phyloP scores from a whole-genome alignment of 2,329 filamentous ascomycete species.

The Fusarium torreyae region DNA sequence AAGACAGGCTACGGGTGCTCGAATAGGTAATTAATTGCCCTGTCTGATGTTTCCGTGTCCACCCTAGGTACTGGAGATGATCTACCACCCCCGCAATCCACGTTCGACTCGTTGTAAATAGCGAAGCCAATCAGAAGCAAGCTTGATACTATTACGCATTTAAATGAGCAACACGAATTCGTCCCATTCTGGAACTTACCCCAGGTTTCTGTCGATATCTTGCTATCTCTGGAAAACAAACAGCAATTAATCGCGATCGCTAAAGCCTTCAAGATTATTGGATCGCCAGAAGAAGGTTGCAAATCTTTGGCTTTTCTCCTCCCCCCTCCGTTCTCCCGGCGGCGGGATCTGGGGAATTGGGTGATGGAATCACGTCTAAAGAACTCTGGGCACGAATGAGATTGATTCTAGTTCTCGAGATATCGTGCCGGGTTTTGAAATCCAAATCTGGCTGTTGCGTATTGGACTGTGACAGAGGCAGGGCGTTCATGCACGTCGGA shows the following conservation, averaged over 20 bases:
- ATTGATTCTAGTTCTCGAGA: conserved; percentile 30
- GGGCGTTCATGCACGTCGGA: conserved; percentile 19
- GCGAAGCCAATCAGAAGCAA: conserved; percentile 30
- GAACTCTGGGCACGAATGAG: conserved; percentile 46
- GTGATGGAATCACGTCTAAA: conserved; percentile 46
- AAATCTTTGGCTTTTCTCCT: conserved; percentile 22
- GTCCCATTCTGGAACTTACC: conserved; percentile 34
- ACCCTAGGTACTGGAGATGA: conserved; percentile 29
- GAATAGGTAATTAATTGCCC: conserved; percentile 8
- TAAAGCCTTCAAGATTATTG: conserved; percentile 47
- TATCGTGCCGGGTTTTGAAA: conserved; percentile 37
- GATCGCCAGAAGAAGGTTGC: conserved; percentile 36
- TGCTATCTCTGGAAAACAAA: conserved; percentile 38
- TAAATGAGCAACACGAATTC: conserved; percentile 49
- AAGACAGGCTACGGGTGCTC: neutral
- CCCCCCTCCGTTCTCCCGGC: conserved; percentile 32
- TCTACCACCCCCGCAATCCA: conserved; percentile 49
- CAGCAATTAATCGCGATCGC: conserved; percentile 43
- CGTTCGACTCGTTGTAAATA: conserved; percentile 23
- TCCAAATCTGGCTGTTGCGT: conserved; percentile 34
- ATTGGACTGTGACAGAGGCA: conserved; percentile 34
- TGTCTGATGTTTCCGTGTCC: conserved; percentile 19
- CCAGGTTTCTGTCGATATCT: conserved; percentile 49
- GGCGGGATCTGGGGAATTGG: conserved; percentile 35
- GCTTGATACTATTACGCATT: conserved; percentile 35